Evolutionary conservation across 345 rosid genomes (phyloP).

Genomic region (Syzygium oleosum): DNA sequence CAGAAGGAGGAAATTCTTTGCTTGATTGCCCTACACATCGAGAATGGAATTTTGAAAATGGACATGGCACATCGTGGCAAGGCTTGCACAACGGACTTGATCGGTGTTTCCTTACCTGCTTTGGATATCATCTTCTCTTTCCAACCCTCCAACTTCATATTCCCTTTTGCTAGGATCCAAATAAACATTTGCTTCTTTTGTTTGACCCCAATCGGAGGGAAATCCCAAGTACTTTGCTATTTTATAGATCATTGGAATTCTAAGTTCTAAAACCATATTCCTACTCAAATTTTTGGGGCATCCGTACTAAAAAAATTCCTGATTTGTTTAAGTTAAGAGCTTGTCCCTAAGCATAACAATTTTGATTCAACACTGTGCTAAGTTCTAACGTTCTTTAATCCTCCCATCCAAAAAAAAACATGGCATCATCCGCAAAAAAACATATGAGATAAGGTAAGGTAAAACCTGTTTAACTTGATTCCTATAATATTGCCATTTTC

Average conservation of each 20-base stretch:
- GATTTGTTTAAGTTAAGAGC: neutral
- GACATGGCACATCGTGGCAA: too few species aligned
- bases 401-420: neutral
- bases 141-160: too few species aligned
- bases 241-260: neutral
- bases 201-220: neutral
- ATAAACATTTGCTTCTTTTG: neutral
- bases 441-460: neutral
- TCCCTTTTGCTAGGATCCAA: too few species aligned
- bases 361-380: neutral
- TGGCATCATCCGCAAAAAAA: neutral
- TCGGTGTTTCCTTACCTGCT: too few species aligned
- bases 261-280: neutral
- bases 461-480: neutral
- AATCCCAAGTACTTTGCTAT: neutral
- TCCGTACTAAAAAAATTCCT: neutral
- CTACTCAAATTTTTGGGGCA: neutral
- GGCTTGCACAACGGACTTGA: too few species aligned
- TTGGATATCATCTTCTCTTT: too few species aligned
- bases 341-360: neutral
- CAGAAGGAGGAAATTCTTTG: too few species aligned
- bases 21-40: too few species aligned
- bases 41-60: too few species aligned
- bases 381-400: neutral
- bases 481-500: neutral